Conservation (phyloP, 768 basidiomycete species). For the Leccinum aurantiacum region DNA sequence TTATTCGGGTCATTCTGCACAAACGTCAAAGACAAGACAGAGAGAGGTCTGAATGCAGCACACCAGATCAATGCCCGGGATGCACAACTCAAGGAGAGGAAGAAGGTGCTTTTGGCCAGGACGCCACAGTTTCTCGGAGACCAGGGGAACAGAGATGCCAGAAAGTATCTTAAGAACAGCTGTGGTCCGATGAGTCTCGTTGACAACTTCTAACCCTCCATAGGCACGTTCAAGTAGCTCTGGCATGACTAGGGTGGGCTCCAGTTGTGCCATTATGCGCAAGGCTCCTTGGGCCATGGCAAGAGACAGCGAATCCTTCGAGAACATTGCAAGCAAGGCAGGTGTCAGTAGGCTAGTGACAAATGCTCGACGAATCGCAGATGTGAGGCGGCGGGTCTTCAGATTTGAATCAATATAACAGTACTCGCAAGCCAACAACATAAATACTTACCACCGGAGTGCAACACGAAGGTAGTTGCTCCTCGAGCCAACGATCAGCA, state of each 20-base stretch:
- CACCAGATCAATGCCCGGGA: constrained; percentile 91
- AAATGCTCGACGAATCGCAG: constrained; percentile 76
- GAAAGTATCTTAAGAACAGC: constrained; percentile 85
- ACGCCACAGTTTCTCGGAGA: constrained; percentile 76
- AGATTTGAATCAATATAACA: constrained; percentile 2
- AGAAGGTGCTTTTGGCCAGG: constrained; percentile 87
- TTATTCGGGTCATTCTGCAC: constrained; percentile 76
- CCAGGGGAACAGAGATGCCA: constrained; percentile 71
- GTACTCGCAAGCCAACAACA: not conserved
- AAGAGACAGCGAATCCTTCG: constrained; percentile 79
- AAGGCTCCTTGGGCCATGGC: constrained; percentile 80
- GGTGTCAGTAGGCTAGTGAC: constrained; percentile 82
- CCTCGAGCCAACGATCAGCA: constrained; percentile 74
- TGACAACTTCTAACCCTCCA: constrained; percentile 86
- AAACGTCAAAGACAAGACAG: constrained; percentile 3
- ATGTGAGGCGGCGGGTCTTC: constrained; percentile 76
- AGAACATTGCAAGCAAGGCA: constrained; percentile 87
- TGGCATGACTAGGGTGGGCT: constrained; percentile 86
- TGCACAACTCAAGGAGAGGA: constrained; percentile 81
- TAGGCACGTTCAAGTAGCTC: constrained; percentile 90
- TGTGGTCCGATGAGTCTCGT: constrained; percentile 94
- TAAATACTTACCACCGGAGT: constrained; percentile 59
- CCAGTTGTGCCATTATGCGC: constrained; percentile 73
- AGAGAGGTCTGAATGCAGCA: constrained; percentile 20
- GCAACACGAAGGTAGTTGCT: constrained; percentile 72